Conservation (phyloP, 2,329 filamentous ascomycete species). For the Monosporascus ibericus region DNA sequence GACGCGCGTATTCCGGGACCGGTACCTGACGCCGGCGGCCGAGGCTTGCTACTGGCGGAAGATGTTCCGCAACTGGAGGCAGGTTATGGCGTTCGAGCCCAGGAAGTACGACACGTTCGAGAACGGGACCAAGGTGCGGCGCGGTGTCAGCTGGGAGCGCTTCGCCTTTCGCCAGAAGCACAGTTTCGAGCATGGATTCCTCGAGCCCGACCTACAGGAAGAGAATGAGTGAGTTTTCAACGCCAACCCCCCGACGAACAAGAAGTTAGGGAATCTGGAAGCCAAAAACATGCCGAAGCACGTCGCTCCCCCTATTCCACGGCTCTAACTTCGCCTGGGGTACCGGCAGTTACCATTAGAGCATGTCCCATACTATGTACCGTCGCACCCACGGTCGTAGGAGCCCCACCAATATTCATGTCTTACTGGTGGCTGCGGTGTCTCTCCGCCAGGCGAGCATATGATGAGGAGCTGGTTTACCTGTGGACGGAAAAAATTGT, state of each 20-base stretch:
- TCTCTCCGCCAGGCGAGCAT: not conserved
- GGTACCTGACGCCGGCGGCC: conserved; percentile 47
- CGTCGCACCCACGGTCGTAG: not conserved
- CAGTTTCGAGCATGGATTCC: conserved; percentile 17
- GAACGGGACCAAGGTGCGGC: conserved; percentile 10
- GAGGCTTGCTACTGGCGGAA: conserved; percentile 49
- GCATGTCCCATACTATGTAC: not conserved
- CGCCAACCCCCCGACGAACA: too few relatives aligned
- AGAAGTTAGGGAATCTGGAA: not conserved
- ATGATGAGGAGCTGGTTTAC: not conserved
- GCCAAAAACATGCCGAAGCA: not conserved
- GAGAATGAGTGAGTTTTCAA: not conserved
- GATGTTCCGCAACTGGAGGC: conserved; percentile 13
- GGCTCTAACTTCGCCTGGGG: too few relatives aligned
- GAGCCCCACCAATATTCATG: not conserved
- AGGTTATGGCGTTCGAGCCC: conserved; percentile 17
- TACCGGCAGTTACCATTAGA: not conserved
- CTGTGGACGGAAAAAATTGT: not conserved
- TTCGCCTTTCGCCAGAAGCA: conserved; percentile 17
- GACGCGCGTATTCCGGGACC: conserved; percentile 40
- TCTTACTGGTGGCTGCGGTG: too few relatives aligned
- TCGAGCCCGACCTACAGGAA: conserved; percentile 10
- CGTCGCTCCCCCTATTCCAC: too few relatives aligned
- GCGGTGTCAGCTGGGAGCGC: conserved; percentile 22
- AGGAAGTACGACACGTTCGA: conserved; percentile 9